A percentile compares a stretch with the other conserved stretches of the same genome.
These are phyloP conservation scores for Lunularia cruciata DNA, from an alignment of 225 moss, liverwort and hornwort genomes.

Conservation along the genomic window DNA sequence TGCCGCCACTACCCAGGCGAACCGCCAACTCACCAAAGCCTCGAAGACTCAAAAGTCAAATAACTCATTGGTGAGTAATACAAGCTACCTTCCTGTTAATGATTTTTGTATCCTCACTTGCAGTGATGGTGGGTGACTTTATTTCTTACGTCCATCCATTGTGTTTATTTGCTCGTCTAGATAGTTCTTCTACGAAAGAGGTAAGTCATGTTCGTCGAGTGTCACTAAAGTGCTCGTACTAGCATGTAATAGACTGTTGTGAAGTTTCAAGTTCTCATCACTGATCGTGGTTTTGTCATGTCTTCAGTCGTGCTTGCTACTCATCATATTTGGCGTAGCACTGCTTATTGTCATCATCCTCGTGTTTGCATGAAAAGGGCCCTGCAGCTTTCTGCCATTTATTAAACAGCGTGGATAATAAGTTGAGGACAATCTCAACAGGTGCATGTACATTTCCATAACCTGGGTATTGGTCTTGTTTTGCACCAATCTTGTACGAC, in stretches of 20 bases:
- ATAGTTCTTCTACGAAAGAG: no score
- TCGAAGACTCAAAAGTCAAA: constrained; percentile 56
- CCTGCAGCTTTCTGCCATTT: constrained; percentile 35
- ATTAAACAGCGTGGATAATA: constrained; percentile 37
- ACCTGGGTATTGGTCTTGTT: constrained; percentile 28
- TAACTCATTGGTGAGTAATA: constrained; percentile 44
- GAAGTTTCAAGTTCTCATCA: not conserved
- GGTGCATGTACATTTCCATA: constrained; percentile 39
- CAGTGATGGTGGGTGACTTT: no score
- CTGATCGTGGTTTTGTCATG: constrained; percentile 14
- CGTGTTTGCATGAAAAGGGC: constrained; percentile 62
- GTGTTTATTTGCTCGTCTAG: no score
- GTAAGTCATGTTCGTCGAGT: no score
- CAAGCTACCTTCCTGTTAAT: no score
- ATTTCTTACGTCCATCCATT: no score
- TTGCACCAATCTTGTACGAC: constrained; percentile 34
- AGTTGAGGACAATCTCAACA: constrained; percentile 44
- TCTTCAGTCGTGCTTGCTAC: constrained; percentile 71
- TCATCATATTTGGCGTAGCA: constrained; percentile 76
- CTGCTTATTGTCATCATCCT: constrained; percentile 78
- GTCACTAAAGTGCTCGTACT: no score
- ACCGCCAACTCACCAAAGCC: constrained; percentile 84
- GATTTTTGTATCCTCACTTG: no score
- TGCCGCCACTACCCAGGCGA: constrained; percentile 84
- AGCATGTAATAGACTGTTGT: no score